Conservation (phyloP, 345 rosid genomes). For the Mallotus nudiflorus region DNA sequence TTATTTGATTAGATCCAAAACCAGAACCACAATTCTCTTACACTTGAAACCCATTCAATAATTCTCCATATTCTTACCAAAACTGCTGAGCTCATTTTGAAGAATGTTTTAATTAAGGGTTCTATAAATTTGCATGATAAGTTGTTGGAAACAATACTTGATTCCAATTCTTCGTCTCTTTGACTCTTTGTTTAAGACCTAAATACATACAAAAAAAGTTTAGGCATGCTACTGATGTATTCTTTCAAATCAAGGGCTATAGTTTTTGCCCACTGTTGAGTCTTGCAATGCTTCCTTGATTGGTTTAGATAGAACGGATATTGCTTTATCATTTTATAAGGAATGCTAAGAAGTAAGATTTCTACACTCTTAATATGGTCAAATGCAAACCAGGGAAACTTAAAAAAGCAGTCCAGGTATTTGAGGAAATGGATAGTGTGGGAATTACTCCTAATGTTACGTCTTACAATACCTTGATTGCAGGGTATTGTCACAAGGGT, state of each 20-base stretch:
- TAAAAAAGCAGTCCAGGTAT: slow-evolving; percentile 58
- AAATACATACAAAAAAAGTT: slow-evolving; percentile 69
- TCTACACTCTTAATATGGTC: slow-evolving; percentile 79
- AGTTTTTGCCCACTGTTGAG: slow-evolving; percentile 68
- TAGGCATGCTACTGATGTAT: slow-evolving; percentile 60
- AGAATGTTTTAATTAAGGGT: slow-evolving; percentile 29
- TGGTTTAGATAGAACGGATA: slow-evolving; percentile 51
- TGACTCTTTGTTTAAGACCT: slow-evolving; percentile 67
- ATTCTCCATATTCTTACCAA: slow-evolving; percentile 71
- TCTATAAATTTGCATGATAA: slow-evolving; percentile 43
- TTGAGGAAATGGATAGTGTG: slow-evolving; percentile 50
- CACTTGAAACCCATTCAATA: slow-evolving; percentile 59
- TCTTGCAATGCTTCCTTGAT: slow-evolving; percentile 82
- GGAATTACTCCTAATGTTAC: slow-evolving; percentile 51
- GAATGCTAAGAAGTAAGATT: slow-evolving; percentile 66
- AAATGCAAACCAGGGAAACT: slow-evolving; percentile 67
- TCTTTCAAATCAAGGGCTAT: slow-evolving; percentile 59
- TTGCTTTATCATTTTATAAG: slow-evolving; percentile 57
- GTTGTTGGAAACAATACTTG: slow-evolving; percentile 58
- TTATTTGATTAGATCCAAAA: slow-evolving; percentile 66
- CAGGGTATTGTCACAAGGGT: slow-evolving; percentile 65
- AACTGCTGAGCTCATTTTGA: slow-evolving; percentile 61
- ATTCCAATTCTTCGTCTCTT: slow-evolving; percentile 82
- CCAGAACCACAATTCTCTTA: slow-evolving; percentile 44
- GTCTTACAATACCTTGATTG: slow-evolving; percentile 72